Conservation (phyloP, 2,329 filamentous ascomycete genomes). For the Penicillium freii region DNA sequence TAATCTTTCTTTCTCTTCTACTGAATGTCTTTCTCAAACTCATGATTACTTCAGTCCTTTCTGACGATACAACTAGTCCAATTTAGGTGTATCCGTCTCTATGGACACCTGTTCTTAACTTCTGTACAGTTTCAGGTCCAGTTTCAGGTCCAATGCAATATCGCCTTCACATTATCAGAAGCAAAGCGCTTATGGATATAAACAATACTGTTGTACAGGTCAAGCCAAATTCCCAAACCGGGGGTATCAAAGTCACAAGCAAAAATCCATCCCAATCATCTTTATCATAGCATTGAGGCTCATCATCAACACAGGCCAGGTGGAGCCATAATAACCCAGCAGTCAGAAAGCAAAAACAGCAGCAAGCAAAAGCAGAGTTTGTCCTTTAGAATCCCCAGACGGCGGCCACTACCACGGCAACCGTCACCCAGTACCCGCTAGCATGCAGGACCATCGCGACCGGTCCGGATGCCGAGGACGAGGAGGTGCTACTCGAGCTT, state of each 20-base stretch:
- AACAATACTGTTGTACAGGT: constrained; percentile 1
- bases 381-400: constrained; percentile 31
- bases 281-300: constrained; percentile 1
- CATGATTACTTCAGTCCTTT: too few relatives aligned
- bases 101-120: too few relatives aligned
- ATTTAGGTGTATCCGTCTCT: too few relatives aligned
- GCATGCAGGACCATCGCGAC: constrained; percentile 26
- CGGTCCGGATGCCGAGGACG: constrained; percentile 20
- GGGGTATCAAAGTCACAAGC: constrained; percentile 8
- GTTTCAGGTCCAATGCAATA: neutral
- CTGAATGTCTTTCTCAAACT: too few relatives aligned
- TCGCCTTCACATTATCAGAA: neutral
- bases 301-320: neutral
- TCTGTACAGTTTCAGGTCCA: too few relatives aligned
- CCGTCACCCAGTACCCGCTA: constrained; percentile 45
- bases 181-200: neutral
- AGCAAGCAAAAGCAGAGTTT: neutral
- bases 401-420: constrained; percentile 35
- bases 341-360: neutral
- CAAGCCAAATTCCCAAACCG: neutral
- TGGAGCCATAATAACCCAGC: neutral
- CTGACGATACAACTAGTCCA: too few relatives aligned
- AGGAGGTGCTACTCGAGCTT: constrained; percentile 17
- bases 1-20: too few relatives aligned
- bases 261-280: constrained; percentile 8